Conservation (phyloP, 2,329 filamentous ascomycete species). For the Xylariaceae sp. region DNA sequence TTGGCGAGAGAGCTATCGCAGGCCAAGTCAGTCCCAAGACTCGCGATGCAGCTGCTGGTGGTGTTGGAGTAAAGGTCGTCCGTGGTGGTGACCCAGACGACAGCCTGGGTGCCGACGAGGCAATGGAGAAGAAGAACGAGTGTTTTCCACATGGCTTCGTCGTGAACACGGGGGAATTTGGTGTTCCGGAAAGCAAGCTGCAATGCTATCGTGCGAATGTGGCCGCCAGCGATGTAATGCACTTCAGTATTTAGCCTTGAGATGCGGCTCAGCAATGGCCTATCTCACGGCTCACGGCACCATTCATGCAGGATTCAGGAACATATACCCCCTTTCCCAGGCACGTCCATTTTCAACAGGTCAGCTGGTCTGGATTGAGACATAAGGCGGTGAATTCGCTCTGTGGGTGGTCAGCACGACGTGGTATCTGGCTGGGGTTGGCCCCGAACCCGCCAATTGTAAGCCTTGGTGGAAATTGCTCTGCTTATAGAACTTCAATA, state of each 20-base stretch:
- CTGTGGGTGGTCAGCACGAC: background rate
- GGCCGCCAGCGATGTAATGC: background rate
- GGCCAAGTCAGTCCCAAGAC: background rate
- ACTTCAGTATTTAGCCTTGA: conserved; percentile 1
- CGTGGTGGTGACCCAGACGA: conserved; percentile 2
- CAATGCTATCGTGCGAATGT: conserved; percentile 1
- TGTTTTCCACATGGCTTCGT: conserved; percentile 5
- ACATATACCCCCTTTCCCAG: background rate
- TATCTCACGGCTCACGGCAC: background rate
- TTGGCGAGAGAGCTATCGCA: background rate
- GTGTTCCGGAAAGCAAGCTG: background rate
- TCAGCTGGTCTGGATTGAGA: background rate
- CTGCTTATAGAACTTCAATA: background rate
- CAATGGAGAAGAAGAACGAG: conserved; percentile 1
- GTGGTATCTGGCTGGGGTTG: background rate
- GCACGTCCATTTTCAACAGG: background rate
- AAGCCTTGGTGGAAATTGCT: no score
- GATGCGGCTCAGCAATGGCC: background rate
- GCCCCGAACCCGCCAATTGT: background rate
- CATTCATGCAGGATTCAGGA: conserved; percentile 1
- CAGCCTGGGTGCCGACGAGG: background rate
- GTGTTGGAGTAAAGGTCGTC: background rate
- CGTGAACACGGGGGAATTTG: background rate
- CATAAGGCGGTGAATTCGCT: background rate
- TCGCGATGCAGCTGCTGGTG: background rate